These are phyloP conservation scores for Ananas comosus DNA, from an alignment of 176 grass and related monocot species.

Conservation along the genomic window DNA sequence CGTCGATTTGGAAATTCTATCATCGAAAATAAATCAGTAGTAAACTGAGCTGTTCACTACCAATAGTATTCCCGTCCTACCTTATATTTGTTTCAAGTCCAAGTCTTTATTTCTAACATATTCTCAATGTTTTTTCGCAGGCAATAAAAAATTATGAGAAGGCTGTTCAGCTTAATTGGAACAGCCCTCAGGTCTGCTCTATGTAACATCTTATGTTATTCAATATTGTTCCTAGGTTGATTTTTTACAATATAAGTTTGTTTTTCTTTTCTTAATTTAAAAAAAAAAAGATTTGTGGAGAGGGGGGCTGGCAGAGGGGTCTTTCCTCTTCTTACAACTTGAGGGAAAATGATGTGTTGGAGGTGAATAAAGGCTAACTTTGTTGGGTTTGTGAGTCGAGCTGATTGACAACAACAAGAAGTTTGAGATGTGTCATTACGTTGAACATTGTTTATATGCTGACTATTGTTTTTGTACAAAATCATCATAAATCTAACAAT, in stretches of 20 bases:
- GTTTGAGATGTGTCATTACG: too few species aligned
- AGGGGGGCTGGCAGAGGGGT: too few species aligned
- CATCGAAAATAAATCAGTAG: too few species aligned
- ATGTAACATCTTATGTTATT: neutral
- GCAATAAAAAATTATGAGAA: slow-evolving; percentile 93
- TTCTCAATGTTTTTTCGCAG: slow-evolving; percentile 22
- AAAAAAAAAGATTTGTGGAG: too few species aligned
- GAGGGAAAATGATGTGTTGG: neutral
- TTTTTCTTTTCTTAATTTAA: neutral
- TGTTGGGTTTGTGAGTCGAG: neutral
- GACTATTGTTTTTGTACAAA: neutral
- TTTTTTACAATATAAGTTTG: slow-evolving; percentile 7
- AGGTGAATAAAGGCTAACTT: neutral
- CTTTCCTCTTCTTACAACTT: too few species aligned
- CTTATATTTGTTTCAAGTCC: too few species aligned
- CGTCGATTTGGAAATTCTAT: too few species aligned
- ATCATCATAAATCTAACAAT: too few species aligned
- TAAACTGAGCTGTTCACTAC: too few species aligned
- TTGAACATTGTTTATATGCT: neutral
- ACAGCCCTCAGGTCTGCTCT: slow-evolving; percentile 79
- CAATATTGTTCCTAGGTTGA: slow-evolving; percentile 10
- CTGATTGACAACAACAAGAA: neutral
- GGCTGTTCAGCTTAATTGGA: slow-evolving; percentile 97
- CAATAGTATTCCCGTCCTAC: too few species aligned
- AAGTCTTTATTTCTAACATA: slow-evolving; percentile 8